Base-by-base conservation (phyloP, 2,329 filamentous ascomycete species). In the Penicillium sp. region DNA sequence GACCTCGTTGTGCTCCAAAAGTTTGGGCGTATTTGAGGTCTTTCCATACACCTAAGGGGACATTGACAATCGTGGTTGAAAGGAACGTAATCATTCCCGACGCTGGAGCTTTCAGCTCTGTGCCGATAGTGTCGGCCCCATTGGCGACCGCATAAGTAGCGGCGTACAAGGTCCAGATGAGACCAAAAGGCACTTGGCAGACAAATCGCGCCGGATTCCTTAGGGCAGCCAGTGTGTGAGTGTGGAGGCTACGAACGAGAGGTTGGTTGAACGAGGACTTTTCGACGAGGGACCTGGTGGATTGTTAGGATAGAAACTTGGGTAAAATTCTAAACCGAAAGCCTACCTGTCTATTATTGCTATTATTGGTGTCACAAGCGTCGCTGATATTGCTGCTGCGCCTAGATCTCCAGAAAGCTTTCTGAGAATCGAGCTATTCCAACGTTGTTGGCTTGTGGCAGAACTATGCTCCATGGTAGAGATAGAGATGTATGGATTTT, bases 81-180 rank as follows among this genome's bases (percentile, higher is more conserved):
- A 91, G 90, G 16, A 89, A 83, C 0, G 90, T 92, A 43, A 90
- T 86, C 68, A 68, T 61, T 7, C 65, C 78, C 1, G 88, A 83
- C 19, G 85, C 81, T 7, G 78, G 74, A 70, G 83, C 78, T 42
- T 79, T 73, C 3, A 85, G 65, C 3, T 89, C 89, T 6, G 89
- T 87, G 52, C 86, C 52, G 38, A 85, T 76, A 0, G 92, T 96
- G 79, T 97, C 93, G 72, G 95, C 84, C 11, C 84, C 78, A 80
- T 97, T 97, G 65, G 93, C 92, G 1, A 90, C 91, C 14, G 92
- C 79, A 79, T 96, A 97, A 58, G 93, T 97, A 66, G 90, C 88
- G 66, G 87, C 90, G 80, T 97, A 97, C 48, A 95, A 81, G 55
- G 78, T 73, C 67, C 76, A 78, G 42, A 79, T 73, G 3, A 78